Percentiles rank a stretch among this genome's conserved stretches.
Evolutionary conservation across 2,329 filamentous ascomycete species (phyloP).

Genomic region (Fusarium cyanostomum): DNA sequence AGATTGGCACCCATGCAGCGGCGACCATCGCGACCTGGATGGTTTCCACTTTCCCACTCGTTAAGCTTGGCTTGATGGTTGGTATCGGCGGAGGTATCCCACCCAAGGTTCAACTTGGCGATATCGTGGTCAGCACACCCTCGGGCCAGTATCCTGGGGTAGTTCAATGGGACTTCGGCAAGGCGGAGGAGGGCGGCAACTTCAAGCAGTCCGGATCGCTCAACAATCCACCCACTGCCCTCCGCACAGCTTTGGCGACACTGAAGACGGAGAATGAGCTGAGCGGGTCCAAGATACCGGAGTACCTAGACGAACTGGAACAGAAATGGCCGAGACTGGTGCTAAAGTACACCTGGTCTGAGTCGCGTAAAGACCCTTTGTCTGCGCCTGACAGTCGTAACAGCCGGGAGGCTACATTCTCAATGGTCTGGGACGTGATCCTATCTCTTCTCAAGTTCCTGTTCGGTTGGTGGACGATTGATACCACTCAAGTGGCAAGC

Average conservation of each 20-base stretch:
- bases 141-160: not conserved
- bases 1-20: not conserved
- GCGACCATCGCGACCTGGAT: not conserved
- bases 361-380: too few relatives aligned
- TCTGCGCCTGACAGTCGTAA: too few relatives aligned
- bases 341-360: too few relatives aligned
- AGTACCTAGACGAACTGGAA: not conserved
- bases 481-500: too few relatives aligned
- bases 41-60: conserved; percentile 4
- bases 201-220: conserved; percentile 11
- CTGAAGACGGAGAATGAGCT: conserved; percentile 9
- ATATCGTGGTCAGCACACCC: conserved; percentile 16
- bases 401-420: too few relatives aligned
- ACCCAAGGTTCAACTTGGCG: conserved; percentile 10
- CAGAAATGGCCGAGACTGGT: conserved; percentile 5
- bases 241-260: conserved; percentile 3
- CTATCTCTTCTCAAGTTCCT: too few relatives aligned
- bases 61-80: conserved; percentile 10
- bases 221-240: not conserved
- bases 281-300: not conserved
- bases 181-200: not conserved
- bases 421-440: too few relatives aligned
- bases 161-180: conserved; percentile 16
- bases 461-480: too few relatives aligned
- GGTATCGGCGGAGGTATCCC: conserved; percentile 17